Base-by-base conservation (phyloP, 108 stramenopile species). In the Cyclotella atomus region DNA sequence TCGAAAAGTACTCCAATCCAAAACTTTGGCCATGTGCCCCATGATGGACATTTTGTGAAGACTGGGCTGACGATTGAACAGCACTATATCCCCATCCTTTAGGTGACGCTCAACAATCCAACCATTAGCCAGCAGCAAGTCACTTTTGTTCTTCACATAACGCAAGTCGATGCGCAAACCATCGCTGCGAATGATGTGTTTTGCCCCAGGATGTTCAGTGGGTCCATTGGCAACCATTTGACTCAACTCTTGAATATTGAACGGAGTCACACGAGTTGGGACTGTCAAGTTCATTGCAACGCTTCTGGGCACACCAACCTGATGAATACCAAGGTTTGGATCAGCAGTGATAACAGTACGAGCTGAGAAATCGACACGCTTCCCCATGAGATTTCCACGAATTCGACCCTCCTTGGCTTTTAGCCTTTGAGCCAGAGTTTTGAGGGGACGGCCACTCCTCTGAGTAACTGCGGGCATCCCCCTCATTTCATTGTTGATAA, bases 11-110 rank as follows among this genome's bases (percentile, higher is more conserved):
- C 93, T 95, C 97, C 97, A 99, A 85, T 98, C 98, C 76, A 99
- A 82, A 8, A 98, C 97, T 84, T 98, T 98, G 44, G 96, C 98
- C 62, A 91, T 83, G 85, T 99, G 98, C 30, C 97, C 97, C 98
- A 99, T 99, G 89, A 99, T 99, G 67, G 89, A 91, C 99, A 99
- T 99, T 82, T 99, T 99, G 87, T 99, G 99, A 71, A 99, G 89
- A 59, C 89, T 90, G 7, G 99, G 99, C 87, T 99, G 99, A 28
- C 99, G 97, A 87, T 99, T 99, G 91, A 99, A 99, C 38, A 99
- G 73, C 64, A 99, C 94, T 62, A 97, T 84, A 84, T 99, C 99
- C 68, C 95, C 98, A 82, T 99, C 97, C 15, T 85, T 87, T 61
- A 99, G 75, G 75, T 99, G 99, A 25, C 99, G 87, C 73, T 99